Base-by-base conservation (phyloP, 1,139 yeast genomes). In the Geotrichum cucujoidarum region DNA sequence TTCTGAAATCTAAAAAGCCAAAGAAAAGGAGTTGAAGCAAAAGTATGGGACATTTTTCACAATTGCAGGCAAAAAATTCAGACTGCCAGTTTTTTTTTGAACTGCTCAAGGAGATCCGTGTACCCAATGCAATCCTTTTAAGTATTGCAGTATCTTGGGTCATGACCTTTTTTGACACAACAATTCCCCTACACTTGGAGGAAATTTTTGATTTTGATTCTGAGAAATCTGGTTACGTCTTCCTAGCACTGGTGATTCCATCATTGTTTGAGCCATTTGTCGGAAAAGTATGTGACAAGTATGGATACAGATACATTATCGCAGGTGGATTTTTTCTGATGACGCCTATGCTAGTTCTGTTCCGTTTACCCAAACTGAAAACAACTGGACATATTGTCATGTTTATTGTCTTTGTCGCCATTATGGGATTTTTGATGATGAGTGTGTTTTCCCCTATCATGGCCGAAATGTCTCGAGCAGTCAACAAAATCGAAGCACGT, bases 161-260 rank as follows among this genome's bases (percentile, higher is more conserved):
- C 22, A 49, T 64, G 45, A 52, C 64, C 25, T 57, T 66, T 7
- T 30, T 67, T 17, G 71, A 67, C 49, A 56, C 70, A 11, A 66
- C 66, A 1, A 47, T 67, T 22, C 63, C 70, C 2, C 48, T 65
- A n/a, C 67, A 63, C 47, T 50, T 66, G 22, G 53, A 60, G 14
- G 57, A 57, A 10, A 43, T 62, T 1, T 67, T 68, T 49, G 55
- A 58, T 14, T 67, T 63, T 44, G 50, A 57, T 37, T 59, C 71
- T 1, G 54, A 65, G 18, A 55, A 60, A 18, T 51, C 67, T 0
- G 68, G 69, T 0, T 53, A 67, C 22, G 55, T 65, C 43, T 64
- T 65, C 44, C 50, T 68, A 22, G 66, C 69, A 1, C 43, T 66
- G 17, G 69, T 66, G 0, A 50, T 61, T 1, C 67, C 70, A 1